A percentile compares a stretch with the other conserved stretches of the same genome.
phyloP scores from a whole-genome alignment of 2,329 filamentous ascomycete genomes.

The Ascocoryne sarcoides region DNA sequence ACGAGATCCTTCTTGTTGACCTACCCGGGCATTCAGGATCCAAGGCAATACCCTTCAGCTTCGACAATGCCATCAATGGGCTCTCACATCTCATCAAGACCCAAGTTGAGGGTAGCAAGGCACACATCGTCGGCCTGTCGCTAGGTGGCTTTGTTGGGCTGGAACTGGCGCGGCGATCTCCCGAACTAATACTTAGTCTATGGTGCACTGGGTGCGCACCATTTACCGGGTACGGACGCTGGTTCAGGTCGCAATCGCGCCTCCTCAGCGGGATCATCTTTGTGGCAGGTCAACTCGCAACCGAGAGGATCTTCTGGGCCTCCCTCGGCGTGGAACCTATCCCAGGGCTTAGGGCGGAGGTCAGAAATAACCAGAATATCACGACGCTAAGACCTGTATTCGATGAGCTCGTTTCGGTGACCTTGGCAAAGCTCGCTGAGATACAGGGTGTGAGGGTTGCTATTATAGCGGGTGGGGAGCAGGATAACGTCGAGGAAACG shows the following conservation, averaged over 20 bases:
- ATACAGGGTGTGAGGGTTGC: slow-evolving; percentile 5
- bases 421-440: slow-evolving; percentile 4
- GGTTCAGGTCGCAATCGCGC: slow-evolving; percentile 2
- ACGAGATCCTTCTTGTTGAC: slow-evolving; percentile 5
- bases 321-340: slow-evolving; percentile 4
- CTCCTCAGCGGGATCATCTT: slow-evolving; percentile 1
- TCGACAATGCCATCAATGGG: slow-evolving; percentile 6
- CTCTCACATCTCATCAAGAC: slow-evolving; percentile 6
- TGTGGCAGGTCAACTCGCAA: neutral
- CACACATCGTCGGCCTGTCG: slow-evolving; percentile 7
- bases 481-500: slow-evolving; percentile 3
- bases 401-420: neutral
- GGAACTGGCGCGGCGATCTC: slow-evolving; percentile 4
- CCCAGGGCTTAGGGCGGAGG: slow-evolving; percentile 3
- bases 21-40: slow-evolving; percentile 5
- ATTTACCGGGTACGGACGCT: slow-evolving; percentile 4
- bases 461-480: slow-evolving; percentile 4
- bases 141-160: slow-evolving; percentile 3
- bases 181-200: slow-evolving; percentile 3
- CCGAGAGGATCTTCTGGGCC: slow-evolving; percentile 4
- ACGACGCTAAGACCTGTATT: neutral
- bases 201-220: slow-evolving; percentile 4
- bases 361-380: slow-evolving; percentile 1
- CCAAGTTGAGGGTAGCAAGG: slow-evolving; percentile 2
- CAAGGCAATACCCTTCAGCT: slow-evolving; percentile 2